These are phyloP conservation scores for Scenedesmus sp. DNA, from an alignment of 163 green algal genomes.

Conservation along the genomic window DNA sequence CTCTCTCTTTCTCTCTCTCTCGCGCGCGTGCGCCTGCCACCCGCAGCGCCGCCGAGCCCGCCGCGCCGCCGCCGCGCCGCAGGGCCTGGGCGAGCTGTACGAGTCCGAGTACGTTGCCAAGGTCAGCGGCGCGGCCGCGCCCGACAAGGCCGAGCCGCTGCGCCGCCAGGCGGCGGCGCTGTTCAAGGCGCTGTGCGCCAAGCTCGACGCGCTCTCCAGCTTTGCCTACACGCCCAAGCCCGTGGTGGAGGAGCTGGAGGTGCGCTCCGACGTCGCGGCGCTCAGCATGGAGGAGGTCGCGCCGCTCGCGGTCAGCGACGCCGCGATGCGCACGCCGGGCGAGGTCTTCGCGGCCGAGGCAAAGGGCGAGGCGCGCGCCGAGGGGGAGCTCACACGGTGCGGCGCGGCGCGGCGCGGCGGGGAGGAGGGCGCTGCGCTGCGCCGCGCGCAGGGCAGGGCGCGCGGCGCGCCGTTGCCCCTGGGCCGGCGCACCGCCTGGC, in stretches of 20 bases:
- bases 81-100: slow-evolving; percentile 90
- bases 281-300: slow-evolving; percentile 94
- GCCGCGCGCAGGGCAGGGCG: too few relatives aligned
- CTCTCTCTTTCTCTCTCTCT: too few relatives aligned
- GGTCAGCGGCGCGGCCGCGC: slow-evolving; percentile 9
- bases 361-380: slow-evolving; percentile 59
- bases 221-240: slow-evolving; percentile 88
- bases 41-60: too few relatives aligned
- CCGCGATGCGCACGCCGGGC: slow-evolving; percentile 67
- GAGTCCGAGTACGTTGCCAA: slow-evolving; percentile 76
- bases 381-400: slow-evolving; percentile 74
- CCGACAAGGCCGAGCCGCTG: slow-evolving; percentile 75
- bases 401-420: too few relatives aligned
- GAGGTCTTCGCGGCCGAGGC: slow-evolving; percentile 73
- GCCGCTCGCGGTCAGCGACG: slow-evolving; percentile 73
- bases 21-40: too few relatives aligned
- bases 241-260: slow-evolving; percentile 88
- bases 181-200: slow-evolving; percentile 82
- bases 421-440: too few relatives aligned
- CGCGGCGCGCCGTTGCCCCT: too few relatives aligned
- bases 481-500: too few relatives aligned
- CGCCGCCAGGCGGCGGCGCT: slow-evolving; percentile 63
- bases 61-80: background rate
- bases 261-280: slow-evolving; percentile 82
- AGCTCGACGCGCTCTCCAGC: slow-evolving; percentile 92